A percentile compares a stretch with the other conserved stretches of the same genome.
These are phyloP conservation scores for Pseudocercospora crystallina DNA, from an alignment of 2,329 filamentous ascomycete species.

Conservation along the genomic window DNA sequence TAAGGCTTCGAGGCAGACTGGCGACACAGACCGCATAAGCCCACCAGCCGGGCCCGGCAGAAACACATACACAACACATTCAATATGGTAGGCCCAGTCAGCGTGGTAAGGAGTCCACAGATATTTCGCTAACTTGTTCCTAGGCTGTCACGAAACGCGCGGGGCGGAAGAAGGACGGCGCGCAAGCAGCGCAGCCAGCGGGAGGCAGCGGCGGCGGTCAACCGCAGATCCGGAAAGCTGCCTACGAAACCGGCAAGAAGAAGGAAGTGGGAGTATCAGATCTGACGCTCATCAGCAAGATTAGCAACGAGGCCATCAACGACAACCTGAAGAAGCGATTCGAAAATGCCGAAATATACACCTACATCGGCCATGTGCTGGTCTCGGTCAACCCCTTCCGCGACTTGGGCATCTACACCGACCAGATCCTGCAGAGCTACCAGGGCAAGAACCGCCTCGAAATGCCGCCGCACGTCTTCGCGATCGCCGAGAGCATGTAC, in stretches of 20 bases:
- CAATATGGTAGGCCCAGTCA: too few species aligned
- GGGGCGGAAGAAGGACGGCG: constrained; percentile 57
- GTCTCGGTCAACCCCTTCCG: constrained; percentile 98
- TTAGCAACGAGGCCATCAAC: constrained; percentile 98
- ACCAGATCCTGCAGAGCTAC: constrained; percentile 88
- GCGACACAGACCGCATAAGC: too few species aligned
- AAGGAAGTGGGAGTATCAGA: constrained; percentile 99
- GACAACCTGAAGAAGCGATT: constrained; percentile 98
- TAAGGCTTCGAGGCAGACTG: too few species aligned
- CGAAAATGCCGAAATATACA: constrained; percentile 97
- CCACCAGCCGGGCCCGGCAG: too few species aligned
- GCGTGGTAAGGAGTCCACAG: not conserved
- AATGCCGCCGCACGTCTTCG: constrained; percentile 84
- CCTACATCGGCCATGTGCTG: constrained; percentile 98
- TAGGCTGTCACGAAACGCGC: constrained; percentile 59
- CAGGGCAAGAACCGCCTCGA: constrained; percentile 96
- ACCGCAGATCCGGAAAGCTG: constrained; percentile 86
- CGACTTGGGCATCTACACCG: constrained; percentile 94
- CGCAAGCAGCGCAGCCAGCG: constrained; percentile 39
- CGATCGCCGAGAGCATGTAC: constrained; percentile 92
- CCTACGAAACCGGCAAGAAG: constrained; percentile 95
- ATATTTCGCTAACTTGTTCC: too few species aligned
- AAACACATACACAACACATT: too few species aligned
- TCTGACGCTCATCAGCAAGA: constrained; percentile 95
- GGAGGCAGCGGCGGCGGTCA: constrained; percentile 47